phyloP scores from a whole-genome alignment of 208 protist species.

The Sergeia podlipaevii region DNA sequence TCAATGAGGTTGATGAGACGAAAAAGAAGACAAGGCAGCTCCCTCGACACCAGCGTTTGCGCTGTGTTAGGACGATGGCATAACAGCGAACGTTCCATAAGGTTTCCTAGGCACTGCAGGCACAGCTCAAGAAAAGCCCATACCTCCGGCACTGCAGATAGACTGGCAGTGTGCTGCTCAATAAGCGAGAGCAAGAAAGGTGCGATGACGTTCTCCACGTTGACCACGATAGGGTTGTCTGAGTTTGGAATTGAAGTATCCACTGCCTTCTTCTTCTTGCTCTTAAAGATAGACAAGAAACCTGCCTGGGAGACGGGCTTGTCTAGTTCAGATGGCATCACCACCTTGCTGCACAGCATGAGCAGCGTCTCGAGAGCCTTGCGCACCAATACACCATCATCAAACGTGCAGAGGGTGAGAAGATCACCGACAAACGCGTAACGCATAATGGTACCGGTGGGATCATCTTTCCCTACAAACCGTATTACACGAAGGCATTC shows the following conservation, averaged over 20 bases:
- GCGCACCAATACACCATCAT: slow-evolving; percentile 53
- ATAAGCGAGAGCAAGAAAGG: slow-evolving; percentile 65
- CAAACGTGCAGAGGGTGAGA: slow-evolving; percentile 53
- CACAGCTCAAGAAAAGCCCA: slow-evolving; percentile 72
- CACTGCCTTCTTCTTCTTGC: slow-evolving; percentile 21
- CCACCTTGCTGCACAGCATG: slow-evolving; percentile 69
- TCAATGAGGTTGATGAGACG: slow-evolving; percentile 58
- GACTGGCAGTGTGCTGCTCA: slow-evolving; percentile 41
- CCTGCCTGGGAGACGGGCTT: slow-evolving; percentile 23
- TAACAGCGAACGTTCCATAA: slow-evolving; percentile 74
- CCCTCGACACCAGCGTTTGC: slow-evolving; percentile 39
- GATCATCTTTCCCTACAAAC: slow-evolving; percentile 76
- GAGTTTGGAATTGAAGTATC: slow-evolving; percentile 9
- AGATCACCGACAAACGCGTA: slow-evolving; percentile 62
- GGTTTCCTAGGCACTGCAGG: slow-evolving; percentile 61
- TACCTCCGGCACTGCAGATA: slow-evolving; percentile 54
- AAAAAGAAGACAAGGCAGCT: slow-evolving; percentile 56
- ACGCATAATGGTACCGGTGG: slow-evolving; percentile 46
- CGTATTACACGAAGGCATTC: slow-evolving; percentile 78
- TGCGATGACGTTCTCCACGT: slow-evolving; percentile 63
- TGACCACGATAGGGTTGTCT: slow-evolving; percentile 55
- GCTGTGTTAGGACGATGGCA: slow-evolving; percentile 65
- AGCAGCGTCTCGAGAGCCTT: slow-evolving; percentile 70
- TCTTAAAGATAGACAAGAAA: slow-evolving; percentile 43
- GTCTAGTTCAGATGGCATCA: slow-evolving; percentile 63